Conservation (phyloP, 2,329 filamentous ascomycete species). For the Aspergillus vadensis region DNA sequence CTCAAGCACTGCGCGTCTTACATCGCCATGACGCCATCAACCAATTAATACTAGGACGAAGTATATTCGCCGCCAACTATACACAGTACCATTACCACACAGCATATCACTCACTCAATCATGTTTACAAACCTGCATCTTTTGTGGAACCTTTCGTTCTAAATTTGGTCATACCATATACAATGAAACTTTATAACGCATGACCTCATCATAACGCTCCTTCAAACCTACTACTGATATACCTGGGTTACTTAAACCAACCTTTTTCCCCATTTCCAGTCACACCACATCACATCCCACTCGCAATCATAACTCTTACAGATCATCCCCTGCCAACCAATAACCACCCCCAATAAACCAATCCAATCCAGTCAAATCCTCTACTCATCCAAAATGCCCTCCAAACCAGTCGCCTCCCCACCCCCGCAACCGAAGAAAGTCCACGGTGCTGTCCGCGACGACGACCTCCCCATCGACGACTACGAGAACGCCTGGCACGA, state of each 20-base stretch:
- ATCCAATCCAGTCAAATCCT: too few species aligned
- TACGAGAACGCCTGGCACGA: conserved; percentile 8
- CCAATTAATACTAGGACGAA: neutral
- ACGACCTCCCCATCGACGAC: conserved; percentile 2
- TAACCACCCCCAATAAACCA: conserved; percentile 26
- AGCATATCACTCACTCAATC: neutral
- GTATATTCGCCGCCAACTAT: too few species aligned
- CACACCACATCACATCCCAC: neutral
- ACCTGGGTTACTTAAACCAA: too few species aligned
- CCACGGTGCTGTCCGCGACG: conserved; percentile 3
- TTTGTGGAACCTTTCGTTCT: neutral
- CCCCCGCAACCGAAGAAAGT: neutral
- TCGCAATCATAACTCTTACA: conserved; percentile 58
- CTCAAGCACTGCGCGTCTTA: neutral
- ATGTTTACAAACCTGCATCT: neutral
- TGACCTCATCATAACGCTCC: neutral
- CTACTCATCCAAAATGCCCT: conserved; percentile 16
- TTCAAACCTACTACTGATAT: too few species aligned
- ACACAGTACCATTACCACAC: too few species aligned
- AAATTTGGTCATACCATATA: neutral
- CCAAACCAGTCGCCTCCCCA: conserved; percentile 54
- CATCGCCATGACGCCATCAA: conserved; percentile 4
- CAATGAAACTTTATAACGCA: neutral
- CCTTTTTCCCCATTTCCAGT: neutral
- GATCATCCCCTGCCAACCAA: conserved; percentile 48